These are phyloP conservation scores for Corylus americana DNA, from an alignment of 306 rosid genomes.

Conservation along the genomic window DNA sequence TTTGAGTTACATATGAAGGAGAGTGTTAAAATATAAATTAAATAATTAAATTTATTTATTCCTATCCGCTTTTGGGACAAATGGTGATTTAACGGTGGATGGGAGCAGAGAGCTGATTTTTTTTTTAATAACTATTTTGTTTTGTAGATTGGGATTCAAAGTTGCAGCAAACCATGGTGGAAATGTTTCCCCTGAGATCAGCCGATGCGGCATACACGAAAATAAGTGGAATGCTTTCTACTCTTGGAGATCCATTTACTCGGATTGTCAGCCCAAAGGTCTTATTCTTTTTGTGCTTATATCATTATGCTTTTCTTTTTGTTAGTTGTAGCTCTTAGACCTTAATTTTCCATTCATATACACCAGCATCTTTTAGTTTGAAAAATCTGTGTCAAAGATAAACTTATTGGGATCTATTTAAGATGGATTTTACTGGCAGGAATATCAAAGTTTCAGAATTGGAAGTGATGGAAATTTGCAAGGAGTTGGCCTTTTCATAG, in stretches of 20 bases:
- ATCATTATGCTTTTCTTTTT: conserved; percentile 4
- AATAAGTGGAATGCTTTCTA: conserved; percentile 94
- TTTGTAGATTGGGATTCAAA: conserved; percentile 87
- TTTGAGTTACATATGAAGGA: no score
- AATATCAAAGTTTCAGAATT: conserved; percentile 85
- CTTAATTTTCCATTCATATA: not conserved
- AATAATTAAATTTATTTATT: no score
- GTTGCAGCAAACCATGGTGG: conserved; percentile 97
- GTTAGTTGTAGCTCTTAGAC: conserved; percentile 15
- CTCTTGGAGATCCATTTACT: conserved; percentile 97
- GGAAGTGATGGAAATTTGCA: conserved; percentile 90
- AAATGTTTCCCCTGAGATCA: conserved; percentile 88
- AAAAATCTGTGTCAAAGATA: conserved; percentile 1
- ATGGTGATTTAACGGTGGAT: no score
- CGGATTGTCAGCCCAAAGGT: conserved; percentile 96
- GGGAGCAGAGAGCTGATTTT: not conserved
- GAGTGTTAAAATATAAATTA: no score
- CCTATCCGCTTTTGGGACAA: not conserved
- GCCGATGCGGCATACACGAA: conserved; percentile 89
- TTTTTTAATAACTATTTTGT: not conserved
- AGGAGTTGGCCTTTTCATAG: conserved; percentile 93
- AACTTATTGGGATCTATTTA: conserved; percentile 11
- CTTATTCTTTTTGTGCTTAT: conserved; percentile 7
- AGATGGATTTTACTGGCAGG: conserved; percentile 51
- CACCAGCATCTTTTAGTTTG: conserved; percentile 1